These are phyloP conservation scores for Platanthera guangdongensis DNA, from an alignment of 106 monocot genomes.

Conservation along the genomic window DNA sequence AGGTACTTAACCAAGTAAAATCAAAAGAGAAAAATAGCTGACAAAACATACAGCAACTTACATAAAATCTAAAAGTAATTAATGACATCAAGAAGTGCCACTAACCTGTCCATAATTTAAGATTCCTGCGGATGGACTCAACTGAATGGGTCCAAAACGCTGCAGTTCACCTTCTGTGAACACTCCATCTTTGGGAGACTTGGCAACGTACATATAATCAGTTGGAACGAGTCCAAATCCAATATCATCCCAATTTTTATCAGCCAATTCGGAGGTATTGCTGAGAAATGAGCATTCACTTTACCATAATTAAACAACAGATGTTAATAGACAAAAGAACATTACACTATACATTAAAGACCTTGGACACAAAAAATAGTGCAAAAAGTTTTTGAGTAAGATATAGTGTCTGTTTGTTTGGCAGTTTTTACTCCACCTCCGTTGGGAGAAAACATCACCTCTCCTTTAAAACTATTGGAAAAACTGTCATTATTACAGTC, in stretches of 20 bases:
- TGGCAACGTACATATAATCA: slow-evolving; percentile 78
- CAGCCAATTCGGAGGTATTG: slow-evolving; percentile 29
- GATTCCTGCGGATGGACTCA: slow-evolving; percentile 54
- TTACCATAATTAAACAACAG: not conserved
- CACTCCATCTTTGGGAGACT: slow-evolving; percentile 40
- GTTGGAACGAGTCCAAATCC: slow-evolving; percentile 71
- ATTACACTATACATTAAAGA: not conserved
- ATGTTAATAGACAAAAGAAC: not conserved
- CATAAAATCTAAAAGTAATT: not conserved
- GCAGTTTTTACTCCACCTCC: no score
- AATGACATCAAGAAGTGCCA: not conserved
- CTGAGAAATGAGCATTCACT: slow-evolving; percentile 21
- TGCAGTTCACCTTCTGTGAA: slow-evolving; percentile 57
- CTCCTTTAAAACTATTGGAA: no score
- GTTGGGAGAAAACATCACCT: not conserved
- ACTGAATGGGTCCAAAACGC: slow-evolving; percentile 62
- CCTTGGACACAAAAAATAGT: not conserved
- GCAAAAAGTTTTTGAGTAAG: not conserved
- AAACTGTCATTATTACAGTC: not conserved
- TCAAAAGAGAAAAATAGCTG: not conserved
- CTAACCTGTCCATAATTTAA: slow-evolving; percentile 68
- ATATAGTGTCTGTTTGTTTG: no score
- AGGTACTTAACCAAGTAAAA: not conserved
- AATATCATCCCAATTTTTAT: slow-evolving; percentile 74
- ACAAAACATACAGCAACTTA: not conserved